Evolutionary conservation across 2,329 filamentous ascomycete genomes (phyloP).

Genomic region (Apiospora kogelbergensis): DNA sequence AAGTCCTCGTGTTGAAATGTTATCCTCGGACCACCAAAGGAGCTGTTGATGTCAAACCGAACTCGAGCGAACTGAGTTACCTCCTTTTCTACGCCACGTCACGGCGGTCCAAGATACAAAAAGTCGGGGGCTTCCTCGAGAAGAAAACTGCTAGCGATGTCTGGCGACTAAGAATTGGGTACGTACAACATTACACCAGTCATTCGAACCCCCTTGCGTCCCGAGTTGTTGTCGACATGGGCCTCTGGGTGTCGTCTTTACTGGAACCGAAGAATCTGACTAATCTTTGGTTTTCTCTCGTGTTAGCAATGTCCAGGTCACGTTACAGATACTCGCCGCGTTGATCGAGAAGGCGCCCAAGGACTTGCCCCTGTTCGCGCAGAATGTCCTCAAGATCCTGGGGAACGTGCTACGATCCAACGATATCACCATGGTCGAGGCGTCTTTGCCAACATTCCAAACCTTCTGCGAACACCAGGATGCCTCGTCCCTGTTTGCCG

Average conservation of each 20-base stretch:
- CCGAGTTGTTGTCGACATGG: neutral
- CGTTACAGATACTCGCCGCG: conserved; percentile 85
- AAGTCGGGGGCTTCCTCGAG: conserved; percentile 92
- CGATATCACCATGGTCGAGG: conserved; percentile 91
- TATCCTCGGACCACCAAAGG: conserved; percentile 93
- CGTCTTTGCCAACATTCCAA: conserved; percentile 82
- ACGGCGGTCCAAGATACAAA: conserved; percentile 90
- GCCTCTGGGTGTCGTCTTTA: neutral
- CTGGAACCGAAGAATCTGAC: neutral
- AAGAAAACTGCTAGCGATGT: conserved; percentile 92
- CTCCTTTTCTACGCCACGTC: conserved; percentile 96
- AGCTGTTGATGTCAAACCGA: conserved; percentile 89
- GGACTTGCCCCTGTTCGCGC: conserved; percentile 85
- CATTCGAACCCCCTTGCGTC: neutral
- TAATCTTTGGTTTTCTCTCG: neutral
- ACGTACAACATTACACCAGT: conserved; percentile 28
- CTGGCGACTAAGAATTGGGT: conserved; percentile 86
- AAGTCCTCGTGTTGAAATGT: conserved; percentile 93
- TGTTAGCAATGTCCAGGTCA: conserved; percentile 84
- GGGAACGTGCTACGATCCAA: conserved; percentile 79
- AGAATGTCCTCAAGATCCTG: conserved; percentile 81
- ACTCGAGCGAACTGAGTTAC: conserved; percentile 95
- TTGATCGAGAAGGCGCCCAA: conserved; percentile 91
- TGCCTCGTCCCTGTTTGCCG: conserved; percentile 78
- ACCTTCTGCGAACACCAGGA: conserved; percentile 89